A percentile compares a stretch with the other conserved stretches of the same genome.
Conservation (phyloP, 768 basidiomycete genomes). For the Termitomyces sp. region DNA sequence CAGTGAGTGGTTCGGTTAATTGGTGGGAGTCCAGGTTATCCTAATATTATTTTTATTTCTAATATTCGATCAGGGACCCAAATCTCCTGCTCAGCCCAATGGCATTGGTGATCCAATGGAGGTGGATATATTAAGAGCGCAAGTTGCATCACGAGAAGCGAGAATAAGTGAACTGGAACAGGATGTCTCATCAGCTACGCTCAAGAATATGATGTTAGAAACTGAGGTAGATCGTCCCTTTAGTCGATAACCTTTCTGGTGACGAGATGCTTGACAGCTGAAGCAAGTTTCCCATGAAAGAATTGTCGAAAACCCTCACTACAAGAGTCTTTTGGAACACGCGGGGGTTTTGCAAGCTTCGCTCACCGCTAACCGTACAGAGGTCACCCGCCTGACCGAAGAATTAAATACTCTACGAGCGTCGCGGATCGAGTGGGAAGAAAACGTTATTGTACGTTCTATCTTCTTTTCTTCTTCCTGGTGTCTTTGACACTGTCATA, state of each 20-base stretch:
- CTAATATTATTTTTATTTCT: conserved; percentile 36
- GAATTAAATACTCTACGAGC: conserved; percentile 36
- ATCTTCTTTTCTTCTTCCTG: conserved; percentile 8
- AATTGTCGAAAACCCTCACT: conserved; percentile 46
- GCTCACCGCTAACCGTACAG: conserved; percentile 33
- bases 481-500: conserved; percentile 13
- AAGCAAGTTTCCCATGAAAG: conserved; percentile 39
- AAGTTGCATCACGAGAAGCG: conserved; percentile 38
- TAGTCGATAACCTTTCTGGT: background rate
- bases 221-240: conserved; percentile 34
- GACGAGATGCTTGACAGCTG: conserved; percentile 24
- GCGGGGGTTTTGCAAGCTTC: conserved; percentile 43
- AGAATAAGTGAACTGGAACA: conserved; percentile 46
- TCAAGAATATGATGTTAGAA: conserved; percentile 40
- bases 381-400: conserved; percentile 37
- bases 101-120: conserved; percentile 33
- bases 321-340: conserved; percentile 54
- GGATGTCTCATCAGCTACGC: conserved; percentile 40
- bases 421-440: conserved; percentile 45
- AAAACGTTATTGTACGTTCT: conserved; percentile 36
- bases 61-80: conserved; percentile 40
- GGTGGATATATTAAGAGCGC: conserved; percentile 34
- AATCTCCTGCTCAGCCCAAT: conserved; percentile 29
- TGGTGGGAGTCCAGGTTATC: conserved; percentile 59
- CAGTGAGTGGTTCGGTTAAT: conserved; percentile 68